A percentile compares a stretch with the other conserved stretches of the same genome.
Conservation (phyloP, 2,329 filamentous ascomycete species). For the Pseudocercospora musae region DNA sequence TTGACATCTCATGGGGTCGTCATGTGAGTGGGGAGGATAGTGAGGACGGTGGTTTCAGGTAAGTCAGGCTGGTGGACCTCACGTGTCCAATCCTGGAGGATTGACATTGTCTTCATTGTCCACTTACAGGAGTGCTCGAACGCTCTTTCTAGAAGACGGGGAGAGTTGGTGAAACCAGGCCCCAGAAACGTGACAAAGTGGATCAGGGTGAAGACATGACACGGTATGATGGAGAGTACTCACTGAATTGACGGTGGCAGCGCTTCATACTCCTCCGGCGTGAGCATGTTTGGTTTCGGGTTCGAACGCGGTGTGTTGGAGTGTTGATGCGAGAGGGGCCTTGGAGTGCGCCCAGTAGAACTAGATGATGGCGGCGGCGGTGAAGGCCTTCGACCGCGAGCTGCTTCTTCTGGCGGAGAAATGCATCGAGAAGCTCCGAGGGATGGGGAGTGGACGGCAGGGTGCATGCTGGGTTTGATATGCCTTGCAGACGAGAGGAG, state of each 20-base stretch:
- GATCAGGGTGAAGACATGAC: background rate
- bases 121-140: background rate
- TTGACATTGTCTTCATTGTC: background rate
- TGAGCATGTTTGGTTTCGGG: slow-evolving; percentile 22
- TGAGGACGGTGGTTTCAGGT: slow-evolving; percentile 14
- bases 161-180: background rate
- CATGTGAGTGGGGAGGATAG: slow-evolving; percentile 8
- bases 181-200: background rate
- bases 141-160: background rate
- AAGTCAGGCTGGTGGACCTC: slow-evolving; percentile 1
- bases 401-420: background rate
- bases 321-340: background rate
- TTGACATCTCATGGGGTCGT: background rate
- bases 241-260: slow-evolving; percentile 45
- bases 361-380: background rate
- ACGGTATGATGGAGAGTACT: slow-evolving; percentile 25
- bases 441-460: slow-evolving; percentile 1
- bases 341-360: background rate
- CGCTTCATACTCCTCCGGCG: slow-evolving; percentile 41
- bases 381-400: slow-evolving; percentile 1
- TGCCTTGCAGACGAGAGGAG: slow-evolving; percentile 5
- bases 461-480: background rate
- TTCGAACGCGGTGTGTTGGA: slow-evolving; percentile 7
- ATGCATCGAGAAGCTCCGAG: background rate
- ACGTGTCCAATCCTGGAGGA: background rate